Evolutionary conservation across 768 basidiomycete species (phyloP), one percentile per base, ranked within the genome.

Genomic region (Suillus weaverae): DNA sequence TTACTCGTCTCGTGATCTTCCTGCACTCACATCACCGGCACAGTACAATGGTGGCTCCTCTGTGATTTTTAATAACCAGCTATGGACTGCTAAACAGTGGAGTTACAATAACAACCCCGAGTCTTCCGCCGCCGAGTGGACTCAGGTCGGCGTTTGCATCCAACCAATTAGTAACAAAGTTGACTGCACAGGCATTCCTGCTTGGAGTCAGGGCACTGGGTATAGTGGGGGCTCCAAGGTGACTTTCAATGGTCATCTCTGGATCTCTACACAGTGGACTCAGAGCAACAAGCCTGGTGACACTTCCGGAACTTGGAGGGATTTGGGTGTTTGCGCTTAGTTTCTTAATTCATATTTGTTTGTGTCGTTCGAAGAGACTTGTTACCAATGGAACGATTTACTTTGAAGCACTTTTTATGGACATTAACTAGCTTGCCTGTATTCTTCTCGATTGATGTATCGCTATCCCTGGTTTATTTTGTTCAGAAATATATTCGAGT

Each of bases 11-110:
- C 2, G 0, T 5, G 6, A 2, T 9, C 0, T 11, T 4, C 1
- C 0, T 35, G 2, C 6, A 11, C 51, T 69, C 32, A 74, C 36
- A 7, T 16, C 1, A 5, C 9, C 16, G 54, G 8, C 5, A 2
- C 16, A 76, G 75, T 76, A 76, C 10, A 32, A 14, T 4, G 67
- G 73, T 2, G 73, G 75, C 3, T n/a, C 68, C 1, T 35, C 46
- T 38, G 74, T 57, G 5, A 73, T 74, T 5, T 74, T 44, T 26
- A 66, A 68, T 9, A 48, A 53, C 3, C 67, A 70, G 4, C 16
- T 76, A 30, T 74, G 16, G 36, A 70, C 67, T 4, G 74, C 73
- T 22, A 68, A 13, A 13, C 71, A 74, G n/a, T 74, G 74, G 73
- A 68, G 68, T 0, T 74, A 61, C 7, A 62, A 75, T 48, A 76